Evolutionary conservation across 2,329 filamentous ascomycete genomes (phyloP).

Genomic region (Aureobasidium musti): DNA sequence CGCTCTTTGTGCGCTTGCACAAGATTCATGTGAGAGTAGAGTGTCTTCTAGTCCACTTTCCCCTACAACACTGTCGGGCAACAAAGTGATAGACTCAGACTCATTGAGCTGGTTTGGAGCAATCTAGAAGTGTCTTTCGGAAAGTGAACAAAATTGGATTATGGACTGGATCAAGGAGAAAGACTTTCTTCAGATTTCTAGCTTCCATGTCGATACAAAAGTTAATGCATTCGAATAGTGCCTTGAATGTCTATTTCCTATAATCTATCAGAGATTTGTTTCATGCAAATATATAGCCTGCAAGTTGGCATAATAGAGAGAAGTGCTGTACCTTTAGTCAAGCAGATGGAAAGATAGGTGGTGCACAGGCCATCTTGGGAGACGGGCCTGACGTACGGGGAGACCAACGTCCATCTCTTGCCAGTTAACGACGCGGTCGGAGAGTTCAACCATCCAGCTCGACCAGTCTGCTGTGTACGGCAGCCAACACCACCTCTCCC

Average conservation of each 20-base stretch:
- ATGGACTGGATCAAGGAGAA: not conserved
- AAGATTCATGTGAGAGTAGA: not conserved
- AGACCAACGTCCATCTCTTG: slow-evolving; percentile 13
- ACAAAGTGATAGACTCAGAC: not conserved
- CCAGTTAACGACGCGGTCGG: not conserved
- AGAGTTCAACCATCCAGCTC: slow-evolving; percentile 19
- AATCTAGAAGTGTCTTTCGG: not conserved
- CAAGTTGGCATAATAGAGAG: not conserved
- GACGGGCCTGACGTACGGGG: slow-evolving; percentile 10
- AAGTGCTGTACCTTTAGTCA: not conserved
- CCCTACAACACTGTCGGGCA: not conserved
- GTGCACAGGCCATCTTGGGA: not conserved
- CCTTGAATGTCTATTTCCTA: too few relatives aligned
- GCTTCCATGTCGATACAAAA: not conserved
- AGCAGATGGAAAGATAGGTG: not conserved
- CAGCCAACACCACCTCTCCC: not conserved
- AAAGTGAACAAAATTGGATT: not conserved
- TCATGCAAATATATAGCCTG: not conserved
- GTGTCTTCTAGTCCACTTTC: not conserved
- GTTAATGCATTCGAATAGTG: not conserved
- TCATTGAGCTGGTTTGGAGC: not conserved
- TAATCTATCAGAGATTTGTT: too few relatives aligned
- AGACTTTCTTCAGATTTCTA: not conserved
- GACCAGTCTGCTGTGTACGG: slow-evolving; percentile 6
- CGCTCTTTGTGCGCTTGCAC: slow-evolving; percentile 4